phyloP scores from a whole-genome alignment of 345 rosid species.

The Acer campestre region DNA sequence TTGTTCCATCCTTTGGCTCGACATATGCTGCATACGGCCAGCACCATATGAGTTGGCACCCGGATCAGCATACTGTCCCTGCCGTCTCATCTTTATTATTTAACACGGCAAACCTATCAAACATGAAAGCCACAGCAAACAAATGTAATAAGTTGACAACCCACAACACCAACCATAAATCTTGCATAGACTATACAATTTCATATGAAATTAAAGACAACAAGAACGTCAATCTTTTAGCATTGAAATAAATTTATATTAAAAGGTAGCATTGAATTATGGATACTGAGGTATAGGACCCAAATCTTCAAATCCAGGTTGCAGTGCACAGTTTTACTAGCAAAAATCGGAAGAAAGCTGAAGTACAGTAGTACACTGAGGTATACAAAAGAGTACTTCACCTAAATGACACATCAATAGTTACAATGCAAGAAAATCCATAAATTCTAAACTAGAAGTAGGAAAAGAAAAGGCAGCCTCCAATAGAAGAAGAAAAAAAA shows the following conservation, averaged over 20 bases:
- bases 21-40: conserved; percentile 62
- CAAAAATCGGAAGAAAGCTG: background rate
- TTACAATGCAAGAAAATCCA: background rate
- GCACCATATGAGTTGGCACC: conserved; percentile 56
- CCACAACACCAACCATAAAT: background rate
- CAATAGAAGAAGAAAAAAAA: background rate
- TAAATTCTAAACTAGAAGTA: background rate
- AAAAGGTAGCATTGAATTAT: background rate
- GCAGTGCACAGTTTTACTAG: background rate
- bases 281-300: background rate
- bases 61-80: conserved; percentile 59
- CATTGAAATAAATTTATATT: background rate
- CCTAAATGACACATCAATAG: background rate
- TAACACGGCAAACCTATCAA: conserved; percentile 16
- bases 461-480: background rate
- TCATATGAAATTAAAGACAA: background rate
- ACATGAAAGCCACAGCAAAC: conserved; percentile 14
- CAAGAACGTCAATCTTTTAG: conserved; percentile 2
- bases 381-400: background rate
- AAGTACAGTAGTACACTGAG: background rate
- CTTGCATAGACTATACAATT: background rate
- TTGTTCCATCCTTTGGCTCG: conserved; percentile 51
- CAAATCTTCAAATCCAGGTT: conserved; percentile 9
- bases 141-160: conserved; percentile 8
- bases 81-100: conserved; percentile 58